Evolutionary conservation across 139 green algal species (phyloP), one percentile per base, ranked within the genome.

Genomic region (Ostreobium quekettii): DNA sequence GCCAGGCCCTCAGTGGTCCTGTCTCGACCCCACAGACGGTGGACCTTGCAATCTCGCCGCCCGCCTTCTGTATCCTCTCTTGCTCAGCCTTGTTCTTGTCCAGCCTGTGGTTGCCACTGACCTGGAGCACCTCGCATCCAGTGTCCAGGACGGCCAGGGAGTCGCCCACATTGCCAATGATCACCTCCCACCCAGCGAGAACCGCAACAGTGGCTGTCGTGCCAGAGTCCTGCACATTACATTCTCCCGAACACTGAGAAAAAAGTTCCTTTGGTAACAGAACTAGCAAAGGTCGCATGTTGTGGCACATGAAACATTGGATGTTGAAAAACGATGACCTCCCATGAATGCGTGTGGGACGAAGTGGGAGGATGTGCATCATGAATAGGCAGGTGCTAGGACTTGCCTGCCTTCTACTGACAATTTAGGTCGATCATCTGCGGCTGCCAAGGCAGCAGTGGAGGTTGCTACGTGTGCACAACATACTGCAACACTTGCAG

Each of bases 121-220:
- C 53, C 78, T 80, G 73, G 11, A 87, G 39, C 19, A 96, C 84
- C 74, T 95, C 83, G 26, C 66, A 31, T 8, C 56, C 56, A 8
- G 56, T 63, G 56, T 63, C 56, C 56, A 63, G 56, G 15, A 28
- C 7, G 56, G 28, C 56, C 26, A 31, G 28, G 56, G 26, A 38
- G 56, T 63, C 56, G 8, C 56, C 56, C n/a, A 63, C 56, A 33
- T 33, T 63, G 56, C 8, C 56, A 7, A 63, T 15, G 8, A 63
- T 15, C 56, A 63, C 26, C 28, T 63, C 56, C 56, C 56, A 63
- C n/a, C 56, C 56, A 15, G 67, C 49, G 66, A 75, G 64, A 60
- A 89, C 39, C 1, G 82, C 89, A 58, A 95, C 65, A 5, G 89
- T 96, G 53, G 87, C 89, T 5, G 89, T 96, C 8, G 83, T 89